Evolutionary conservation across 179 eudicot species (phyloP).

Genomic region (Vitellaria paradoxa): DNA sequence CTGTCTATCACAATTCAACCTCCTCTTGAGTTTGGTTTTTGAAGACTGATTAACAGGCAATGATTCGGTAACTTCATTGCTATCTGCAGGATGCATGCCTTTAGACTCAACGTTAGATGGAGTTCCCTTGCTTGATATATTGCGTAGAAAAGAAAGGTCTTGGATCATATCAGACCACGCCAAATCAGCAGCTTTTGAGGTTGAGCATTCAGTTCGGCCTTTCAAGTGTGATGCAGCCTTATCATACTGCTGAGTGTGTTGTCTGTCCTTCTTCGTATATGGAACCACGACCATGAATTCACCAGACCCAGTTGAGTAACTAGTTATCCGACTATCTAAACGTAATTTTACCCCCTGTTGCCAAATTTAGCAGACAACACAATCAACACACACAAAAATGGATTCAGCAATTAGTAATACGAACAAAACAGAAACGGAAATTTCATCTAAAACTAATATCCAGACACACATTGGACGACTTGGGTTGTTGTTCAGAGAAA

Average conservation of each 20-base stretch:
- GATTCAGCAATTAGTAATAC: no score
- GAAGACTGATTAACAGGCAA: slow-evolving; percentile 13
- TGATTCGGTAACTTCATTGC: slow-evolving; percentile 8
- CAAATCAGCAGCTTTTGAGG: slow-evolving; percentile 48
- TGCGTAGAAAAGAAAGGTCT: slow-evolving; percentile 53
- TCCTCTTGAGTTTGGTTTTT: slow-evolving; percentile 34
- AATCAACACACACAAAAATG: no score
- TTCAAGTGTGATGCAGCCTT: slow-evolving; percentile 21
- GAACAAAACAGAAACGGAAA: no score
- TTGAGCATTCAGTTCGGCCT: slow-evolving; percentile 22
- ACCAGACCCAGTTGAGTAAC: slow-evolving; percentile 35
- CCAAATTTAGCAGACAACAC: slow-evolving; percentile 6
- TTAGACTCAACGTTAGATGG: slow-evolving; percentile 20
- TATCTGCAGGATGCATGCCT: slow-evolving; percentile 9
- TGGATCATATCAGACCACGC: slow-evolving; percentile 69
- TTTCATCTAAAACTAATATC: no score
- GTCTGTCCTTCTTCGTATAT: slow-evolving; percentile 51
- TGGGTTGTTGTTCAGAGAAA: no score
- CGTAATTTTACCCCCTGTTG: slow-evolving; percentile 67
- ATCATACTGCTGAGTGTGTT: slow-evolving; percentile 30
- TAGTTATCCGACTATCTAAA: slow-evolving; percentile 53
- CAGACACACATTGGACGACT: no score
- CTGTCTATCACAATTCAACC: slow-evolving; percentile 23
- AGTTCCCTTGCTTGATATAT: slow-evolving; percentile 20
- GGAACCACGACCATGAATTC: slow-evolving; percentile 85